These are phyloP conservation scores for Paracoccidioides lutzii DNA, from an alignment of 2,329 filamentous ascomycete species.

Conservation along the genomic window DNA sequence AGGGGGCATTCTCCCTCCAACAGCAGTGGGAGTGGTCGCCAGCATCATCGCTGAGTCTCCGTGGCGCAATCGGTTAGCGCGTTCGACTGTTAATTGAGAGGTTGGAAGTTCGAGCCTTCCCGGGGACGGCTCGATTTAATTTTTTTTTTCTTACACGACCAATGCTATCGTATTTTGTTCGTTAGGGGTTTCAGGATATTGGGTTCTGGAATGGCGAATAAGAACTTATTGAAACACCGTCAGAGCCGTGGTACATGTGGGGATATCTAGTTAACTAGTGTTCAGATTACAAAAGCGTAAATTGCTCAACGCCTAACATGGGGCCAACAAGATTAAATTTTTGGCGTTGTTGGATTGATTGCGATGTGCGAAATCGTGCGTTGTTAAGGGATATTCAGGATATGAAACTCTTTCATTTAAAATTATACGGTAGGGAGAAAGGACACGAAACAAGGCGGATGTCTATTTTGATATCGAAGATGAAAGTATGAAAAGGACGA, in stretches of 20 bases:
- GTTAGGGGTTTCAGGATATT: no score
- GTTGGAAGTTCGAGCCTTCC: constrained; percentile 31
- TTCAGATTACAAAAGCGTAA: no score
- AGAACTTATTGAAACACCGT: no score
- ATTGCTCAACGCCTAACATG: no score
- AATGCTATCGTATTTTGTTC: background rate
- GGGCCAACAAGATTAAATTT: no score
- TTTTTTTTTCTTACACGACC: background rate
- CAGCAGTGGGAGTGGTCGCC: background rate
- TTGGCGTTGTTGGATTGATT: no score
- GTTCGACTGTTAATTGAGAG: constrained; percentile 13
- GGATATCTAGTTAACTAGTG: no score
- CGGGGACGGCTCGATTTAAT: constrained; percentile 21
- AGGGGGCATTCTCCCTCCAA: background rate
- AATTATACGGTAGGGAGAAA: background rate
- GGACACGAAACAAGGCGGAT: background rate
- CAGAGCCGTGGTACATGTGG: no score
- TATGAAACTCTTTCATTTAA: background rate
- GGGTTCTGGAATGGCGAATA: background rate
- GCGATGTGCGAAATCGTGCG: no score
- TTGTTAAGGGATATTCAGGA: no score
- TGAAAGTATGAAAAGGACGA: background rate
- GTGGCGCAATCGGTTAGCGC: constrained; percentile 6
- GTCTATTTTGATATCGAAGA: background rate
- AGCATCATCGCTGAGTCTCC: background rate